Conservation (phyloP, 495 filamentous ascomycete species). For the Bombardia bombarda region DNA sequence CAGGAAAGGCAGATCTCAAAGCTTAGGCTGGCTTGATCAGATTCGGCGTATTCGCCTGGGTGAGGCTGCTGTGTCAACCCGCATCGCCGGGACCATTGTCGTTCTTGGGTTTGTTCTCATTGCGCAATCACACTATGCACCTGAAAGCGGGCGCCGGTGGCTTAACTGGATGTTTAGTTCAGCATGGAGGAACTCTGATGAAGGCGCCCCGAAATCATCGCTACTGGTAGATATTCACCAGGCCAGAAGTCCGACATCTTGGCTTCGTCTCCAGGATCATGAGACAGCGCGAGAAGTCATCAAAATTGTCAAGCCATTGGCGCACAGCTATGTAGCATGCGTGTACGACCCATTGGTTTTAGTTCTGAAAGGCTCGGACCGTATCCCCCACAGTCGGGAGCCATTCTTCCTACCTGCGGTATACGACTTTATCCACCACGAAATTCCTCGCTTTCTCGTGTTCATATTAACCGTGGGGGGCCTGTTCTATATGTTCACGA, state of each 20-base stretch:
- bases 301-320: conserved; percentile 55
- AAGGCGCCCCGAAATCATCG: conserved; percentile 28
- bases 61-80: conserved; percentile 46
- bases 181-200: conserved; percentile 13
- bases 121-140: conserved; percentile 59
- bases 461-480: conserved; percentile 46
- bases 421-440: conserved; percentile 48
- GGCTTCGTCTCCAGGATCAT: conserved; percentile 66
- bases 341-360: conserved; percentile 62
- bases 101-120: conserved; percentile 53
- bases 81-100: conserved; percentile 52
- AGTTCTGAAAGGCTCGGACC: conserved; percentile 55
- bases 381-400: conserved; percentile 36
- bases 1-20: conserved; percentile 19
- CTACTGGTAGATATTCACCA: conserved; percentile 50
- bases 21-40: conserved; percentile 36
- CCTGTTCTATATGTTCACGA: conserved; percentile 55
- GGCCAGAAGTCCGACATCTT: conserved; percentile 58
- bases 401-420: conserved; percentile 41
- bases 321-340: conserved; percentile 56
- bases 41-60: conserved; percentile 42
- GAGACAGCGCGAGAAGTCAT: conserved; percentile 66
- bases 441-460: conserved; percentile 48
- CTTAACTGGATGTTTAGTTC: conserved; percentile 29
- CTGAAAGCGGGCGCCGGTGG: conserved; percentile 37